Conservation (phyloP, 257 asterid species). For the Solanum commersonii region DNA sequence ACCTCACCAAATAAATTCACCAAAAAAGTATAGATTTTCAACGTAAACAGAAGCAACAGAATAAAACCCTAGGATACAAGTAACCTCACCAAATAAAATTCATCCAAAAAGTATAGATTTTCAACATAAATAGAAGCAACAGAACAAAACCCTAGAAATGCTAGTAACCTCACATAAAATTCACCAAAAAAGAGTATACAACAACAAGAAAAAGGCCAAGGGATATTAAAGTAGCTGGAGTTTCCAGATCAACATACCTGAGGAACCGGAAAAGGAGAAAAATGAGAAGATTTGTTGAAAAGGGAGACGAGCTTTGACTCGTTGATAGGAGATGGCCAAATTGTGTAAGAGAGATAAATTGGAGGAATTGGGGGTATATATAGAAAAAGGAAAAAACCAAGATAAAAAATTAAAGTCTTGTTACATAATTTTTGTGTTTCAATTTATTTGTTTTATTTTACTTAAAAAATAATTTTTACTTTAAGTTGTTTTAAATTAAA, state of each 20-base stretch:
- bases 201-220: neutral
- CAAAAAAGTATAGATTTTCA: neutral
- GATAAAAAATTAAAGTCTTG: no score
- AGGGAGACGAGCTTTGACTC: neutral
- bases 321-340: neutral
- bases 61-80: neutral
- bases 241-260: neutral
- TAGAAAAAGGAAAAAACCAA: neutral
- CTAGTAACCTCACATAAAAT: neutral
- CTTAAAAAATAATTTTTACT: no score
- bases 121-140: neutral
- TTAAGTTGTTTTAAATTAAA: no score
- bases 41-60: neutral
- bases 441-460: no score
- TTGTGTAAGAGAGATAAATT: no score
- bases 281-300: neutral
- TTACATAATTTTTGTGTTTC: no score
- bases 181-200: neutral
- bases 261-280: neutral
- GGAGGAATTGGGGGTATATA: neutral
- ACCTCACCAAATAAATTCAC: neutral
- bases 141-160: neutral
- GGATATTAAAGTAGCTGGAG: neutral
- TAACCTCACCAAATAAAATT: neutral
- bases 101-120: no score